phyloP scores from a whole-genome alignment of 805 yeast species.

The Teunomyces tritomae region DNA sequence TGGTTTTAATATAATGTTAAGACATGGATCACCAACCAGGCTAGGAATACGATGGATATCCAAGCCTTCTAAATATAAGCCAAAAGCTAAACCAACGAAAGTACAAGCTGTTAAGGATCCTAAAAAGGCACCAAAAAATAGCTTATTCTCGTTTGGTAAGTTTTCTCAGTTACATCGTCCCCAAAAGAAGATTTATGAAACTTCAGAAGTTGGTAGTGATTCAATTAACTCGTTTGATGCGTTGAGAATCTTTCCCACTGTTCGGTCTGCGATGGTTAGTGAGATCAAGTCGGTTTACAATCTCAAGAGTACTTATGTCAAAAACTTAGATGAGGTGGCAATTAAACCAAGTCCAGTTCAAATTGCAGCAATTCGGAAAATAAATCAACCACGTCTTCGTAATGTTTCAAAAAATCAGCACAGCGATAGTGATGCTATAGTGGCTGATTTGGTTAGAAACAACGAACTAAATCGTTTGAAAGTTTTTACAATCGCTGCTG shows the following conservation, averaged over 20 bases:
- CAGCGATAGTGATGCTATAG: conserved; percentile 20
- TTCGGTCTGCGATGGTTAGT: conserved; percentile 56
- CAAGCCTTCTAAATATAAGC: not conserved
- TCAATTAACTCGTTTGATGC: conserved; percentile 66
- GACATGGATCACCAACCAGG: not conserved
- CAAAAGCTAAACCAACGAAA: not conserved
- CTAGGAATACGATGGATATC: conserved; percentile 3
- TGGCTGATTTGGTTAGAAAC: conserved; percentile 23
- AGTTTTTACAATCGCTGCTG: conserved; percentile 84
- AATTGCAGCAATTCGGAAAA: conserved; percentile 61
- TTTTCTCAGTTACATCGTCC: conserved; percentile 21
- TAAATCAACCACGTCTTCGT: conserved; percentile 43
- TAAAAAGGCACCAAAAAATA: not conserved
- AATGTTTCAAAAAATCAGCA: conserved; percentile 19
- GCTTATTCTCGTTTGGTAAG: conserved; percentile 16
- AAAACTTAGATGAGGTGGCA: conserved; percentile 26
- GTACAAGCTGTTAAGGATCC: not conserved
- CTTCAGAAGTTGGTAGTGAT: conserved; percentile 19
- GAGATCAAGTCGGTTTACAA: conserved; percentile 46
- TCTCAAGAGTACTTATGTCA: conserved; percentile 31
- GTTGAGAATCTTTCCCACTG: conserved; percentile 62
- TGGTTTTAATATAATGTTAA: not conserved
- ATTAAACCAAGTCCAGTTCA: conserved; percentile 79
- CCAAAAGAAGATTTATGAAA: conserved; percentile 5
- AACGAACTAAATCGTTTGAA: conserved; percentile 41